A percentile compares a stretch with the other conserved stretches of the same genome.
Evolutionary conservation across 257 asterid species (phyloP).

Genomic region (Gentiana straminea): DNA sequence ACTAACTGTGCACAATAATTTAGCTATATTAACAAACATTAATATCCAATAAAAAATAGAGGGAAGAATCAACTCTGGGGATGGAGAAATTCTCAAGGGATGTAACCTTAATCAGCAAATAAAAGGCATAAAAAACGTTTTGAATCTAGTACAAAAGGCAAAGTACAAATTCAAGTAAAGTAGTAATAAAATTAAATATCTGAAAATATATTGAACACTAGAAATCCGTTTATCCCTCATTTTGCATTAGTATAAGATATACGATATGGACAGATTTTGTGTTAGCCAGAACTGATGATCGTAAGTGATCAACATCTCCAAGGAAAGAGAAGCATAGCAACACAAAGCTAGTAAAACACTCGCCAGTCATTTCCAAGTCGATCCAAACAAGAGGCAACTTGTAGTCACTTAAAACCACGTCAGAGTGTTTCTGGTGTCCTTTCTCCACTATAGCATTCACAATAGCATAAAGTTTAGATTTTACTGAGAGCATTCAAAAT

Average conservation of each 20-base stretch:
- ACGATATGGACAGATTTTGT: too few species aligned
- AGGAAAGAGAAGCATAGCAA: too few species aligned
- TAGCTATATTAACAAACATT: too few species aligned
- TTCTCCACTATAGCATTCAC: slow-evolving; percentile 7
- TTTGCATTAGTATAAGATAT: too few species aligned
- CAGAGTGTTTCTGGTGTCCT: slow-evolving; percentile 16
- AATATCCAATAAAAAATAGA: too few species aligned
- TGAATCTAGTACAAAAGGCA: too few species aligned
- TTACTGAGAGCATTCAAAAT: too few species aligned
- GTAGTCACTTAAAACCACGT: slow-evolving; percentile 24
- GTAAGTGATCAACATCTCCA: too few species aligned
- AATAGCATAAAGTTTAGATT: too few species aligned
- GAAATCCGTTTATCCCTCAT: not conserved
- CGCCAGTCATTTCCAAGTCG: slow-evolving; percentile 98
- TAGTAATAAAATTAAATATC: not conserved
- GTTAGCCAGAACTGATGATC: too few species aligned
- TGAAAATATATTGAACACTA: not conserved
- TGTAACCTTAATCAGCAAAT: not conserved
- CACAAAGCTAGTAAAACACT: slow-evolving; percentile 7
- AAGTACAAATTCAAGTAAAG: not conserved
- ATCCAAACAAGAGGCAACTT: slow-evolving; percentile 93
- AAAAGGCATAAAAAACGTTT: not conserved
- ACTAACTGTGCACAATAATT: too few species aligned
- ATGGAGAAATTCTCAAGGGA: not conserved
- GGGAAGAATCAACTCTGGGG: not conserved